Evolutionary conservation across 148 eudicot species (phyloP).

Genomic region (Nepenthes gracilis): DNA sequence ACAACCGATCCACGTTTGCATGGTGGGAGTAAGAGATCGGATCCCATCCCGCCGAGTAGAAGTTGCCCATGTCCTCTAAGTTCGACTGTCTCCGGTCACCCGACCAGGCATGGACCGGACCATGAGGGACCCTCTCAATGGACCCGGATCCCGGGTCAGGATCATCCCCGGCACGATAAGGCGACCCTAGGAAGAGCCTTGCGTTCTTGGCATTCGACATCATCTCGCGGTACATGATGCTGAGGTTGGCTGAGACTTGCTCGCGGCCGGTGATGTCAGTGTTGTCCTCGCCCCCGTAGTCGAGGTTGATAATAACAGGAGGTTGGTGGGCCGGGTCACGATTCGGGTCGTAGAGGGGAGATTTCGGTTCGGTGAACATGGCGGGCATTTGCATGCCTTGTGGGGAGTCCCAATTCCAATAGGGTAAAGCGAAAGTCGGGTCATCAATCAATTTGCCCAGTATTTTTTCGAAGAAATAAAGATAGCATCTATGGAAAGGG

Average conservation of each 20-base stretch:
- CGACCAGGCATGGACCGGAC: no score
- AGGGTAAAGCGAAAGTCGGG: slow-evolving; percentile 68
- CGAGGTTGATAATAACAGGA: slow-evolving; percentile 36
- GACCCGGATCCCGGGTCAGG: slow-evolving; percentile 49
- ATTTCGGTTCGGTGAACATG: slow-evolving; percentile 24
- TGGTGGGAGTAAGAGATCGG: slow-evolving; percentile 75
- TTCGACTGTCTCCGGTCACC: slow-evolving; percentile 51
- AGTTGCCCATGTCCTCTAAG: slow-evolving; percentile 74
- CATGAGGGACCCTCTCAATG: slow-evolving; percentile 60
- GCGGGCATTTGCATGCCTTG: slow-evolving; percentile 52
- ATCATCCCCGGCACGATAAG: slow-evolving; percentile 54
- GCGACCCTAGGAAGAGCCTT: slow-evolving; percentile 50
- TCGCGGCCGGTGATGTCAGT: slow-evolving; percentile 12
- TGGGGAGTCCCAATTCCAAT: slow-evolving; percentile 74
- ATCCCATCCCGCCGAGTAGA: slow-evolving; percentile 74
- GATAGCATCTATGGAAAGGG: slow-evolving; percentile 66
- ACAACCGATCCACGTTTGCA: slow-evolving; percentile 52
- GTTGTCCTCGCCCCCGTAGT: slow-evolving; percentile 29
- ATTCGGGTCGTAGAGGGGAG: slow-evolving; percentile 29
- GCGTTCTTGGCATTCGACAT: slow-evolving; percentile 41
- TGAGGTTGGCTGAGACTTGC: slow-evolving; percentile 33
- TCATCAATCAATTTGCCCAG: slow-evolving; percentile 50
- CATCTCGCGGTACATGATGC: slow-evolving; percentile 75
- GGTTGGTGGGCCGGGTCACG: slow-evolving; percentile 49
- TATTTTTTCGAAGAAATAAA: slow-evolving; percentile 66